These are phyloP conservation scores for Lyophyllum semitale DNA, from an alignment of 768 basidiomycete species.

Conservation along the genomic window DNA sequence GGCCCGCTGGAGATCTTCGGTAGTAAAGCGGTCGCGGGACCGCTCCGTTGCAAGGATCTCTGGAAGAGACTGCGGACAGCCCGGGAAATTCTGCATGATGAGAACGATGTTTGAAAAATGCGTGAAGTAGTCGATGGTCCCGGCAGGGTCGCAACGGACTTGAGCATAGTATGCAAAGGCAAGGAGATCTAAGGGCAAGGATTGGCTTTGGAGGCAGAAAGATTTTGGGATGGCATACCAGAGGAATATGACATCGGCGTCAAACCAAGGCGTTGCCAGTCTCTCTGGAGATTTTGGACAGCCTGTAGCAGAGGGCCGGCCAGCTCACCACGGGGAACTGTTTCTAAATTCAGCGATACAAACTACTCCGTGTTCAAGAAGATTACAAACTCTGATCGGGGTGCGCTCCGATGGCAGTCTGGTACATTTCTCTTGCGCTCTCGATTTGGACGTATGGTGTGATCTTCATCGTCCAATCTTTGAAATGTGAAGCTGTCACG, in stretches of 20 bases:
- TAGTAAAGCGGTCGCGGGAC: constrained; percentile 63
- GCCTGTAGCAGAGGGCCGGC: constrained; percentile 38
- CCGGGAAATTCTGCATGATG: constrained; percentile 48
- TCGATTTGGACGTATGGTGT: constrained; percentile 54
- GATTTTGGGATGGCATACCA: constrained; percentile 40
- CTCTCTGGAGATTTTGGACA: constrained; percentile 38
- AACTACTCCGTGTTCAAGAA: neutral
- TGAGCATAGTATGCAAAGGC: constrained; percentile 81
- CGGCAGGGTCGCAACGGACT: constrained; percentile 74
- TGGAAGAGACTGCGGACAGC: constrained; percentile 50
- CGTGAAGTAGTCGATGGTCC: constrained; percentile 66
- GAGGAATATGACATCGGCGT: constrained; percentile 66
- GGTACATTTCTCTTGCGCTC: constrained; percentile 69
- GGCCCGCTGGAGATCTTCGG: constrained; percentile 53
- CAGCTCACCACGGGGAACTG: constrained; percentile 57
- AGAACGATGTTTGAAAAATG: constrained; percentile 53
- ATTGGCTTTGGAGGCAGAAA: constrained; percentile 1
- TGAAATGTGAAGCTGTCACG: constrained; percentile 45
- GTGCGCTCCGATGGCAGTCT: constrained; percentile 73
- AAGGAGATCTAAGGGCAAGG: constrained; percentile 56
- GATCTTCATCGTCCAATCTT: constrained; percentile 37
- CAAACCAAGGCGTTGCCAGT: constrained; percentile 58
- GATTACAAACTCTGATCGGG: constrained; percentile 66
- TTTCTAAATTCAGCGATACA: constrained; percentile 3
- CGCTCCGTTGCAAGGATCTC: constrained; percentile 62